Evolutionary conservation across 345 rosid genomes (phyloP), one percentile per base, ranked within the genome.

Genomic region (Cardamine chenopodiifolia): DNA sequence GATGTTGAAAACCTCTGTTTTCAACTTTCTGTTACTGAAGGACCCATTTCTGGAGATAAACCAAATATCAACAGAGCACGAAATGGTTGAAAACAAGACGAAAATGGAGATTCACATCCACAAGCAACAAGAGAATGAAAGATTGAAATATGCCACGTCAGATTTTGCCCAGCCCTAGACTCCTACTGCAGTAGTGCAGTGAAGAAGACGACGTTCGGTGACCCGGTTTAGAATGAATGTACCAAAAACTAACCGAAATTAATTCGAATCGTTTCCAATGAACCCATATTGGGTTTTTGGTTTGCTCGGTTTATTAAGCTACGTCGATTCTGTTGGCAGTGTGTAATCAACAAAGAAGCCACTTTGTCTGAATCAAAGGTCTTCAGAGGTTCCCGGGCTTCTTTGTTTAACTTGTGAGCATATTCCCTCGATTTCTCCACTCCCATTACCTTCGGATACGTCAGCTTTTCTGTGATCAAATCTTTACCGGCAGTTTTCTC

Each of bases 401-500:
- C 87, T 67, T 48, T 63, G 28, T 78, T 83, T 81, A 90, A 76
- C 76, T 79, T 78, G 47, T 70, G 64, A 0, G 92, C 92, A 13
- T 86, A 85, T 11, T 82, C 82, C 63, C 68, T 79, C 0, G 94
- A 84, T 45, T 82, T 80, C 68, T 90, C 88, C 14, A 92, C 72
- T 59, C 92, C 96, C 82, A 90, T 37, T 42, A 87, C 62, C 72
- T 81, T 92, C 0, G 96, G 95, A 66, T 92, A 88, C 0, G 95
- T 92, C 3, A 78, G 79, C 72, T 90, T 90, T 63, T 76, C 88
- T 0, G 88, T 80, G 22, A 85, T 74, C 84, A 88, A 68, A 67
- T 92, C 96, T 75, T 90, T 92, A 20, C 98, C 91, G 0, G 96
- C 98, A 1, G 92, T 92, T 77, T 90, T 87, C 22, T 95, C 97